These are phyloP conservation scores for Daedaleopsis sinensis DNA, from an alignment of 768 basidiomycete genomes.

Conservation along the genomic window DNA sequence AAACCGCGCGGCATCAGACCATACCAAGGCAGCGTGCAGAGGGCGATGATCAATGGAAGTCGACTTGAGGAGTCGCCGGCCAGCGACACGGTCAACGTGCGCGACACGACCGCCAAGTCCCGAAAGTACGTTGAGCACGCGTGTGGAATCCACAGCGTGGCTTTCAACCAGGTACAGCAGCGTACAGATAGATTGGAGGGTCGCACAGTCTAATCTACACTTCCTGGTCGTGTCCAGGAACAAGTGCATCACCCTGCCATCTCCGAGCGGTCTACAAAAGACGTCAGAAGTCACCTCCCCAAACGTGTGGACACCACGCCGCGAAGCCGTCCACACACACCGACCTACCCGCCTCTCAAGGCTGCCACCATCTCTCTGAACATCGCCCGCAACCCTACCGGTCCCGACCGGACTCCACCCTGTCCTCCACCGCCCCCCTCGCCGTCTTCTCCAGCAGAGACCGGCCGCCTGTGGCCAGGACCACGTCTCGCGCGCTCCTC, in stretches of 20 bases:
- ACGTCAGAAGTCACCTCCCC: neutral
- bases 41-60: slow-evolving; percentile 7
- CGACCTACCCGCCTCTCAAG: slow-evolving; percentile 22
- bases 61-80: too few relatives aligned
- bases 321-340: neutral
- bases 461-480: neutral
- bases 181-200: too few relatives aligned
- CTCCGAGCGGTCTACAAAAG: too few relatives aligned
- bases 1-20: slow-evolving; percentile 29
- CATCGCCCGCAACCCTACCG: slow-evolving; percentile 31
- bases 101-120: neutral
- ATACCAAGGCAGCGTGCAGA: slow-evolving; percentile 7
- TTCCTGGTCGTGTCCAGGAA: too few relatives aligned
- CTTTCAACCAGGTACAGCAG: too few relatives aligned
- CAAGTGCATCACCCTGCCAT: too few relatives aligned
- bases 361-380: slow-evolving; percentile 32
- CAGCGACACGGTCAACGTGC: neutral
- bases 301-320: neutral
- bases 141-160: too few relatives aligned
- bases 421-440: slow-evolving; percentile 9
- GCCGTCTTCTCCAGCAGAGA: slow-evolving; percentile 10
- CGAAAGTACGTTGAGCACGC: neutral
- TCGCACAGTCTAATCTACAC: too few relatives aligned
- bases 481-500: slow-evolving; percentile 27
- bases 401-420: slow-evolving; percentile 4